A percentile compares a stretch with the other conserved stretches of the same genome.
These are phyloP conservation scores for Yarrowia deformans DNA, from an alignment of 805 yeast genomes.

Conservation along the genomic window DNA sequence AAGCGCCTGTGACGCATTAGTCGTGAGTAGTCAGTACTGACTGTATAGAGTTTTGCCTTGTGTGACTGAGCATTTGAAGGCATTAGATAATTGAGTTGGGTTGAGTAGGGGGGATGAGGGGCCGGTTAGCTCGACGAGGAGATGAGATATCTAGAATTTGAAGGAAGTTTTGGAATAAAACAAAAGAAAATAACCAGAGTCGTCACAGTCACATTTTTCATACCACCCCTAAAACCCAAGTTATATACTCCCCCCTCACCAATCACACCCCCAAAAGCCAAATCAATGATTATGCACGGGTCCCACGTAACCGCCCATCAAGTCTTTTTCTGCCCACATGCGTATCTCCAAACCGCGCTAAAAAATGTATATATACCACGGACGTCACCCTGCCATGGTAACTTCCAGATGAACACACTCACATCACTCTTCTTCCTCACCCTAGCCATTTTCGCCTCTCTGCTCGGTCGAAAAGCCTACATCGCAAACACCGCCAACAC, in stretches of 20 bases:
- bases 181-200: neutral
- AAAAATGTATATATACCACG: conserved; percentile 6
- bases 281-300: conserved; percentile 11
- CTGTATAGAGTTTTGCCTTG: conserved; percentile 5
- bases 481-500: neutral
- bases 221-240: neutral
- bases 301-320: neutral
- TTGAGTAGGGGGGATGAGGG: neutral
- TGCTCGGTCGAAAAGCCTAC: conserved; percentile 7
- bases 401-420: conserved; percentile 9
- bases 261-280: neutral
- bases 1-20: neutral
- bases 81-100: conserved; percentile 17
- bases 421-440: conserved; percentile 25
- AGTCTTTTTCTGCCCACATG: neutral
- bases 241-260: neutral
- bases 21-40: conserved; percentile 3
- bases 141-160: neutral
- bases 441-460: conserved; percentile 12
- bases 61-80: conserved; percentile 31
- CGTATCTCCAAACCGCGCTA: neutral
- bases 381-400: neutral
- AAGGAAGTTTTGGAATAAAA: neutral
- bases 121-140: neutral
- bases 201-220: no score